Evolutionary conservation across 352 stramenopile genomes (phyloP).

Genomic region (Phytopythium ostracodes): DNA sequence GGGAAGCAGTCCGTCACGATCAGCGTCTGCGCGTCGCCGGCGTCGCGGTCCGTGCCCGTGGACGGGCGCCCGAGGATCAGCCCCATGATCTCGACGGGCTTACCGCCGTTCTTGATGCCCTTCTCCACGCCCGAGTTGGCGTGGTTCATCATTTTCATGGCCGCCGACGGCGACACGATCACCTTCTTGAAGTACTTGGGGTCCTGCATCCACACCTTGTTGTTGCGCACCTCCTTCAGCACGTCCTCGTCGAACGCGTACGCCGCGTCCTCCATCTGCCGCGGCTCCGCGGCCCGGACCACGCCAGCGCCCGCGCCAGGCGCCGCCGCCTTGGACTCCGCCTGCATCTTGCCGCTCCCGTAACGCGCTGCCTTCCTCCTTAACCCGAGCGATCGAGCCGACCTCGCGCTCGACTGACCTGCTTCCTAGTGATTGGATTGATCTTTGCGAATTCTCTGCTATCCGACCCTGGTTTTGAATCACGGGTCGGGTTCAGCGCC

Average conservation of each 20-base stretch:
- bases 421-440: not conserved
- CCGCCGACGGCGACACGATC: constrained; percentile 91
- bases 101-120: constrained; percentile 93
- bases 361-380: not conserved
- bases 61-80: constrained; percentile 94
- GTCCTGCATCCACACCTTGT: constrained; percentile 89
- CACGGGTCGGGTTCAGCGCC: not conserved
- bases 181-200: constrained; percentile 96
- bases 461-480: no score
- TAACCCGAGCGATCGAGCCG: no score
- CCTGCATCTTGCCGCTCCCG: constrained; percentile 12
- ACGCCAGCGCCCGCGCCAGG: not conserved
- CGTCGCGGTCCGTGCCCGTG: constrained; percentile 80
- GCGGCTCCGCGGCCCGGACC: constrained; percentile 5
- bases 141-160: constrained; percentile 98
- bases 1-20: constrained; percentile 98
- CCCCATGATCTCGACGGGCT: constrained; percentile 99
- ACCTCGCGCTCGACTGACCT: no score
- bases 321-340: constrained; percentile 9
- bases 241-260: constrained; percentile 85
- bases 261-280: constrained; percentile 51
- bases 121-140: constrained; percentile 98
- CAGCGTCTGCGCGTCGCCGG: constrained; percentile 87
- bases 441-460: not conserved
- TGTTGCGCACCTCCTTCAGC: constrained; percentile 81